phyloP scores from a whole-genome alignment of 768 basidiomycete species.

The Rhizopogon vesiculosus region DNA sequence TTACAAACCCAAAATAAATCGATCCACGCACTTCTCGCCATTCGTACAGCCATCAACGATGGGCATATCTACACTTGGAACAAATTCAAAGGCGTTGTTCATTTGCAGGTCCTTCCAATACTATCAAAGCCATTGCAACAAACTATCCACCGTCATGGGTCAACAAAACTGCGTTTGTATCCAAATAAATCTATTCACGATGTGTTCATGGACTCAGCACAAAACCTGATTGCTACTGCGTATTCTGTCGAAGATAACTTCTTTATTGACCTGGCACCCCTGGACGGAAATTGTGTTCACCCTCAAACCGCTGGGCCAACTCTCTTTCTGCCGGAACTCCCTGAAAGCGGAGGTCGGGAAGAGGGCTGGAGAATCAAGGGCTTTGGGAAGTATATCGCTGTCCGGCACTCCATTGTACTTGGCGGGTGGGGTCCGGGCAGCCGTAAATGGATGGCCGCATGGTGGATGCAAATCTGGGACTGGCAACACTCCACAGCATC shows the following conservation, averaged over 20 bases:
- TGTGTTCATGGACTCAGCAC: too few relatives aligned
- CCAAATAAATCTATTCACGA: too few relatives aligned
- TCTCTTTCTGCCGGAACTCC: not conserved
- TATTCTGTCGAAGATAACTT: too few relatives aligned
- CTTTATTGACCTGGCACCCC: too few relatives aligned
- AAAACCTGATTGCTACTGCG: too few relatives aligned
- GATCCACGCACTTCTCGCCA: too few relatives aligned
- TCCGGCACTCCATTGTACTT: not conserved
- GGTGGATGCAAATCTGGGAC: not conserved
- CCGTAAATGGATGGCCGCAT: not conserved
- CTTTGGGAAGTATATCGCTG: not conserved
- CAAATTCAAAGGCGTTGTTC: not conserved
- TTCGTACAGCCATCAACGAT: not conserved
- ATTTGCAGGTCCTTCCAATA: not conserved
- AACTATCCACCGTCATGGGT: not conserved
- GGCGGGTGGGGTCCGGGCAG: not conserved
- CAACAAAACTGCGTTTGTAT: too few relatives aligned
- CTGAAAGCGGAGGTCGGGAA: not conserved
- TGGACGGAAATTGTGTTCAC: not conserved
- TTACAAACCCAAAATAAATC: too few relatives aligned
- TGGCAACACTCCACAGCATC: not conserved
- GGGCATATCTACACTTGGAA: not conserved
- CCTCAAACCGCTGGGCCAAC: not conserved
- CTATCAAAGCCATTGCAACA: not conserved
- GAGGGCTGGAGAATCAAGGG: not conserved